Evolutionary conservation across 2,329 filamentous ascomycete species (phyloP), one percentile per base, ranked within the genome.

Genomic region (Scedosporium aurantiacum): DNA sequence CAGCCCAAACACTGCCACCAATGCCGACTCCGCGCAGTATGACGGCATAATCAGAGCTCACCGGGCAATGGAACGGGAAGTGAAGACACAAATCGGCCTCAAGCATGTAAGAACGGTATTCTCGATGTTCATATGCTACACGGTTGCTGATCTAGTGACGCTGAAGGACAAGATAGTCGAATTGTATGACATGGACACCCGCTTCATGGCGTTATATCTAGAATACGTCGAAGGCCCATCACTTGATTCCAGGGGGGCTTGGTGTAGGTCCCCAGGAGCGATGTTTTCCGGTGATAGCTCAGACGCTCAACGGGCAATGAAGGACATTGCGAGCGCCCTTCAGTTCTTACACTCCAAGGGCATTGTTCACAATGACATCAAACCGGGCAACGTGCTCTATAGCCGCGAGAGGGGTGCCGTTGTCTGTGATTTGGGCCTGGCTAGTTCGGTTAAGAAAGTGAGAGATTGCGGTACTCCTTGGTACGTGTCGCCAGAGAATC

Each of bases 141-240:
- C 28, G 7, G 28, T 28, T 28, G 7, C 28, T 28, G 28, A 28
- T 28, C 28, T 5, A 28, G 28, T 28, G 4, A 28, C 28, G 7
- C 28, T 6, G 28, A 2, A 47, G 43, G 43, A 47, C 43, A 47
- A 21, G 58, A 85, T 85, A 63, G 82, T 84, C 62, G 76, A 77
- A 23, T 75, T 83, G 60, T 82, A 84, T 62, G 81, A 81, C 6
- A 81, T 82, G 41, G 82, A 84, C 65, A 82, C 82, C 7, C 79
- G 82, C 40, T 83, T 81, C 66, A 69, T 85, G 45, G 82, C 81
- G 2, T 69, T 84, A 10, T 85, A 84, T 66, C 84, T 85, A 81
- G 82, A 84, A 67, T 79, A 84, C 63, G 75, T 84, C 3, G 79
- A 83, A 59, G 82, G 79, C 14, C 77, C 76, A 54, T 81, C 84